A percentile compares a stretch with the other conserved stretches of the same genome.
phyloP scores from a whole-genome alignment of 805 yeast species.

The Kodamaea neixiangensis region DNA sequence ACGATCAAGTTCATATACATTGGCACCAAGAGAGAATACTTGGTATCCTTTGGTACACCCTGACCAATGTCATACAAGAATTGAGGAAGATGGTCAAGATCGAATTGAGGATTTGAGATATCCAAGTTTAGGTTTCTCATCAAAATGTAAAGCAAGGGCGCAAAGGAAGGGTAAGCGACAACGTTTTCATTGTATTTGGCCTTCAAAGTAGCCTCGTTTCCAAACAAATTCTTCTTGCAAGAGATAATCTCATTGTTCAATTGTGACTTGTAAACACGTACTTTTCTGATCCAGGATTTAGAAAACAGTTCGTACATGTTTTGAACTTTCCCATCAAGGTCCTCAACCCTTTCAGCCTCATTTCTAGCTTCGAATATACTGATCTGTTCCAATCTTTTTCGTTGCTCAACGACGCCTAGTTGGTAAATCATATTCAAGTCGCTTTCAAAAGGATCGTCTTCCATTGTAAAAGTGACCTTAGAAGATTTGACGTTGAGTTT shows the following conservation, averaged over 20 bases:
- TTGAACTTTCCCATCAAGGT: slow-evolving; percentile 14
- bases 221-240: slow-evolving; percentile 35
- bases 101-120: slow-evolving; percentile 30
- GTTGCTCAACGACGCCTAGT: slow-evolving; percentile 41
- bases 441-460: slow-evolving; percentile 47
- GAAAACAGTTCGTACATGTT: slow-evolving; percentile 51
- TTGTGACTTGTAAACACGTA: slow-evolving; percentile 45
- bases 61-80: slow-evolving; percentile 76
- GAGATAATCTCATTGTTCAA: slow-evolving; percentile 41
- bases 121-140: slow-evolving; percentile 29
- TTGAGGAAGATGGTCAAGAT: slow-evolving; percentile 46
- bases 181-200: slow-evolving; percentile 25
- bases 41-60: slow-evolving; percentile 73
- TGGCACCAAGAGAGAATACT: slow-evolving; percentile 71
- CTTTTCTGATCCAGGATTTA: slow-evolving; percentile 70
- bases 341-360: background rate
- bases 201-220: slow-evolving; percentile 28
- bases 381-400: slow-evolving; percentile 35
- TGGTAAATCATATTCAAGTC: slow-evolving; percentile 44
- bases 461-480: slow-evolving; percentile 36
- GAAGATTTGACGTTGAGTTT: slow-evolving; percentile 27
- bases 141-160: slow-evolving; percentile 37
- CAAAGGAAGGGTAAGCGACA: slow-evolving; percentile 30
- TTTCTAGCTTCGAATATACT: slow-evolving; percentile 22
- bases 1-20: slow-evolving; percentile 55